Evolutionary conservation across 2,329 filamentous ascomycete species (phyloP), one percentile per base, ranked within the genome.

Genomic region (Aschersonia sp.): DNA sequence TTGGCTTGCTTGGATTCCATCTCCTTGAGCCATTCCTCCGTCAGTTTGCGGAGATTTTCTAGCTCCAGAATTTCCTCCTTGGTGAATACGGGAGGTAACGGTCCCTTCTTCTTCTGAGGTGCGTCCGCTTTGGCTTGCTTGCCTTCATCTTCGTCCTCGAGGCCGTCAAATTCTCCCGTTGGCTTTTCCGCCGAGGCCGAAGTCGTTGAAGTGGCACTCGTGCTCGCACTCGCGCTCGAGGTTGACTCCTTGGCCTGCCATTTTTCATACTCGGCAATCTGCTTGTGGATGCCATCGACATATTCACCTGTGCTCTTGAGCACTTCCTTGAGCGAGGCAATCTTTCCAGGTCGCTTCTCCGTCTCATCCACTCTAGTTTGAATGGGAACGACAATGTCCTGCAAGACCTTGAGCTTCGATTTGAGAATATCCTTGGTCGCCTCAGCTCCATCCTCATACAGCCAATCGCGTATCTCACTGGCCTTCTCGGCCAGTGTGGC

Each of bases 401-500:
- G 83, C 45, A 98, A 77, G 43, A 76, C 77, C 63, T 86, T 83
- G 45, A 94, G 76, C 61, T 83, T 87, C 48, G 77, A 73, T 62
- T 83, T 85, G 57, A 98, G 76, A 44, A 83, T 79, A 4, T 85
- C 79, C 49, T 81, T 81, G 37, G 77, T 72, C 5, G 92, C 89
- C 45, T 88, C 81, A 12, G 76, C 74, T 48, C 90, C 87, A 44
- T 89, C 88, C 12, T 78, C 85, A 61, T 95, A 92, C 50, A 98
- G 79, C 90, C 92, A 98, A 9, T 95, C 88, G 56, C 85, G 85
- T 29, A 80, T 76, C 45, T 78, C 76, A 51, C 76, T 74, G 40
- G 87, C 73, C 58, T 81, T 81, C 51, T 79, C 70, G 56, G 83
- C 76, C 10, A 97, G 73, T n/a, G 68, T 65, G 6, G 72, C 63